A percentile compares a stretch with the other conserved stretches of the same genome.
Evolutionary conservation across 352 stramenopile species (phyloP).

Genomic region (Phytophthora pistaciae): DNA sequence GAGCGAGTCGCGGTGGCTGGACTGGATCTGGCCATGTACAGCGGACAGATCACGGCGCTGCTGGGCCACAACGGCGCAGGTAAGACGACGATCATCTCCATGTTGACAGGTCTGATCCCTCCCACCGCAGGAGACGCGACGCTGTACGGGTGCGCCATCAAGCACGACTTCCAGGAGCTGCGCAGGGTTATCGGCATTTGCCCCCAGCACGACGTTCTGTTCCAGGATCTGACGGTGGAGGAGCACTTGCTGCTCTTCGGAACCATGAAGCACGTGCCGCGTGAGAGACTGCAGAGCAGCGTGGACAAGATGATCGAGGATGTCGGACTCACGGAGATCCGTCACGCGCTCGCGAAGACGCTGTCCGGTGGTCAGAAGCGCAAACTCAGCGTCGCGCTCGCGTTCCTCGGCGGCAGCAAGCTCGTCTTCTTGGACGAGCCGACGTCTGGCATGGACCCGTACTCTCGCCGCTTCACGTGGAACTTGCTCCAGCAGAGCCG

Average conservation of each 20-base stretch:
- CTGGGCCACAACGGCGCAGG: slow-evolving; percentile 89
- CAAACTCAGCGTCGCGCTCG: slow-evolving; percentile 96
- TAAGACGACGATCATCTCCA: slow-evolving; percentile 95
- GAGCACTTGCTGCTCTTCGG: slow-evolving; percentile 96
- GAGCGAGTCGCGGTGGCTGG: slow-evolving; percentile 84
- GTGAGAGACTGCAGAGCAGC: slow-evolving; percentile 51
- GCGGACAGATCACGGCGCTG: slow-evolving; percentile 93
- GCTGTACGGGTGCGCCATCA: slow-evolving; percentile 79
- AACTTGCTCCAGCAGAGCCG: slow-evolving; percentile 90
- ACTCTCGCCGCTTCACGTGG: slow-evolving; percentile 95
- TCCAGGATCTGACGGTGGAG: slow-evolving; percentile 93
- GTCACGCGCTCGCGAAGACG: slow-evolving; percentile 55
- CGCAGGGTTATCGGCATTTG: slow-evolving; percentile 95
- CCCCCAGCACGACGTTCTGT: slow-evolving; percentile 97
- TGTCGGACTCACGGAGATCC: slow-evolving; percentile 93
- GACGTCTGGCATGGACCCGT: slow-evolving; percentile 97
- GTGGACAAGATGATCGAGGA: slow-evolving; percentile 70
- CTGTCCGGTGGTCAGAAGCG: slow-evolving; percentile 96
- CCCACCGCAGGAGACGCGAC: slow-evolving; percentile 70
- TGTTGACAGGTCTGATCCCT: slow-evolving; percentile 92
- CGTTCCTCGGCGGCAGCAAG: slow-evolving; percentile 94
- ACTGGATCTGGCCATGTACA: slow-evolving; percentile 92
- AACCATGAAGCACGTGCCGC: slow-evolving; percentile 89
- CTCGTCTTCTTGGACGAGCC: slow-evolving; percentile 94
- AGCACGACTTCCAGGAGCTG: slow-evolving; percentile 86